A percentile compares a stretch with the other conserved stretches of the same genome.
phyloP scores from a whole-genome alignment of 331 rosid species.

The Malus hybrid region DNA sequence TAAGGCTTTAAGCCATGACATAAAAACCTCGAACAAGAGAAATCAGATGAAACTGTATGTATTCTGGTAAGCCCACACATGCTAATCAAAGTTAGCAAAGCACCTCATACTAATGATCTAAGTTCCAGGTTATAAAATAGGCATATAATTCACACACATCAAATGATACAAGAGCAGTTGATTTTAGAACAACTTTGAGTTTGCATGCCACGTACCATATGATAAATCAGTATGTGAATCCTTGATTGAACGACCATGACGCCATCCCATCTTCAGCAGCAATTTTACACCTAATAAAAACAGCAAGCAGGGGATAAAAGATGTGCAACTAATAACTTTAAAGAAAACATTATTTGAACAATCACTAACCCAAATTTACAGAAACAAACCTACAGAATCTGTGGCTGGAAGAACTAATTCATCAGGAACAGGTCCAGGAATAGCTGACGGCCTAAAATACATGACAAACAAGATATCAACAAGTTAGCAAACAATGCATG shows the following conservation, averaged over 20 bases:
- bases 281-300: constrained; percentile 64
- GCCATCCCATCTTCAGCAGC: constrained; percentile 99
- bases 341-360: not conserved
- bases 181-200: not conserved
- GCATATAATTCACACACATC: not conserved
- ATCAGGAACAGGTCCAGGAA: constrained; percentile 97
- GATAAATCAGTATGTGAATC: constrained; percentile 61
- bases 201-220: constrained; percentile 37
- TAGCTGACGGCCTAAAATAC: constrained; percentile 65
- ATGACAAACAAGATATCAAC: constrained; percentile 7
- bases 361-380: constrained; percentile 1
- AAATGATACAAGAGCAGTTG: not conserved
- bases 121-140: too few relatives aligned
- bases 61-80: not conserved
- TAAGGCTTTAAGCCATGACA: constrained; percentile 4
- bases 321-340: not conserved
- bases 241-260: constrained; percentile 86
- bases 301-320: constrained; percentile 10
- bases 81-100: not conserved
- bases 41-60: not conserved
- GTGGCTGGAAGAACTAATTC: constrained; percentile 79
- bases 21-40: constrained; percentile 2
- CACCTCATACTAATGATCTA: not conserved
- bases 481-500: constrained; percentile 13
- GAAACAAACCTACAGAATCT: constrained; percentile 79